Conservation (phyloP, 1,139 yeast species). For the Ogataea hybrid region DNA sequence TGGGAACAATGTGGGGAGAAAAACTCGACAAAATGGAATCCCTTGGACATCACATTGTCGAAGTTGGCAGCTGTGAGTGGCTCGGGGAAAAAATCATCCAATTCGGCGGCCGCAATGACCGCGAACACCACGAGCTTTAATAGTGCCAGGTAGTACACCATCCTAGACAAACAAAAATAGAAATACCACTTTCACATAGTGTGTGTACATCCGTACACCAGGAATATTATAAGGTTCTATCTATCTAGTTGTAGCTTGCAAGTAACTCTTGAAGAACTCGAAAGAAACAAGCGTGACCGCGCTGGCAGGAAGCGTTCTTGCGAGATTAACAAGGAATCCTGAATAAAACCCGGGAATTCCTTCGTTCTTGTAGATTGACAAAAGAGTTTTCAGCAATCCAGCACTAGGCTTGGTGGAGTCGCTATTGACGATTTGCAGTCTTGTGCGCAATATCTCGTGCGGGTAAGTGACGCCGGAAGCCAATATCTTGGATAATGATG, state of each 20-base stretch:
- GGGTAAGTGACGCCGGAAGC: conserved; percentile 93
- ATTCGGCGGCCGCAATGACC: not conserved
- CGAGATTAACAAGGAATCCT: conserved; percentile 82
- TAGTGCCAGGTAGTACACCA: conserved; percentile 2
- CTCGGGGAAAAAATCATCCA: conserved; percentile 26
- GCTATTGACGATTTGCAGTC: conserved; percentile 62
- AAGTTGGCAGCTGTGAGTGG: conserved; percentile 37
- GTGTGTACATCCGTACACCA: conserved; percentile 1
- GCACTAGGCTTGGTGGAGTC: conserved; percentile 21
- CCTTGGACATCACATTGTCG: conserved; percentile 42
- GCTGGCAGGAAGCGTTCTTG: conserved; percentile 92
- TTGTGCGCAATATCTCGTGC: conserved; percentile 90
- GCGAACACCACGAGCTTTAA: not conserved
- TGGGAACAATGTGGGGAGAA: conserved; percentile 72
- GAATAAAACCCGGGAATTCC: conserved; percentile 85
- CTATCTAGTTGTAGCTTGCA: conserved; percentile 30
- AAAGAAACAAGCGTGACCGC: conserved; percentile 94
- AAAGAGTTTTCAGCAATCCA: conserved; percentile 45
- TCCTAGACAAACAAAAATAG: not conserved
- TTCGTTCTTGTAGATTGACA: conserved; percentile 60
- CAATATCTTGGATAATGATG: conserved; percentile 80
- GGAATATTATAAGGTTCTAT: not conserved
- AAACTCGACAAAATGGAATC: conserved; percentile 61
- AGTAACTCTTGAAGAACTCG: conserved; percentile 73
- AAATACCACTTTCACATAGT: not conserved